These are phyloP conservation scores for Didymella pomorum DNA, from an alignment of 2,329 filamentous ascomycete genomes.

Conservation along the genomic window DNA sequence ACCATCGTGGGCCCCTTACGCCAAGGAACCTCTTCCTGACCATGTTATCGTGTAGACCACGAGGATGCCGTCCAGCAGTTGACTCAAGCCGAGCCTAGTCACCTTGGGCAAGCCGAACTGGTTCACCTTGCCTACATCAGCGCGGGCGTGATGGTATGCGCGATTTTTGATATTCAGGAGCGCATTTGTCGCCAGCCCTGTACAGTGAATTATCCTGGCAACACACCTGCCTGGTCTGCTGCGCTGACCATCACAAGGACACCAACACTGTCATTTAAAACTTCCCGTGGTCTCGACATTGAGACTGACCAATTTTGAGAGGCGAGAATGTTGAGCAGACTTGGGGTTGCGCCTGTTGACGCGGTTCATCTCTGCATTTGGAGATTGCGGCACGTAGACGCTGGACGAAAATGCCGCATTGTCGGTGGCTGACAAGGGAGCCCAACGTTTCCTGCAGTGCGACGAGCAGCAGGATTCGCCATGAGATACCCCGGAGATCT, in stretches of 20 bases:
- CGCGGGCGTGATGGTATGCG: conserved; percentile 5
- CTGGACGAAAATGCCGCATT: conserved; percentile 16
- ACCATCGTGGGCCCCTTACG: background rate
- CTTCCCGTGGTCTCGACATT: background rate
- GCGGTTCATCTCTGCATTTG: conserved; percentile 9
- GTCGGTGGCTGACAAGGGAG: conserved; percentile 11
- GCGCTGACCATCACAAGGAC: background rate
- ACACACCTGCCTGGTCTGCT: background rate
- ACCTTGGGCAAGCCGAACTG: conserved; percentile 7
- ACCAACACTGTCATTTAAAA: background rate
- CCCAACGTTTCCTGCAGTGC: background rate
- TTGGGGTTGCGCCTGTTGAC: background rate
- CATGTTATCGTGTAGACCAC: background rate
- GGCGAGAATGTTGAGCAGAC: background rate
- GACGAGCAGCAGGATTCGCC: background rate
- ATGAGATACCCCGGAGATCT: background rate
- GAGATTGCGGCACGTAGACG: conserved; percentile 9
- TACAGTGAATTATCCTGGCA: background rate
- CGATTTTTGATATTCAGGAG: conserved; percentile 11
- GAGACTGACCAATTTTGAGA: background rate
- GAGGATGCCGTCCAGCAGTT: background rate
- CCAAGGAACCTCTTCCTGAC: conserved; percentile 2
- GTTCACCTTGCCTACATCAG: background rate
- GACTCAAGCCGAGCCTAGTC: conserved; percentile 5
- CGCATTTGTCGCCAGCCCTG: background rate